These are phyloP conservation scores for Isabelozyma pseudorhagii DNA, from an alignment of 805 yeast genomes.

Conservation along the genomic window DNA sequence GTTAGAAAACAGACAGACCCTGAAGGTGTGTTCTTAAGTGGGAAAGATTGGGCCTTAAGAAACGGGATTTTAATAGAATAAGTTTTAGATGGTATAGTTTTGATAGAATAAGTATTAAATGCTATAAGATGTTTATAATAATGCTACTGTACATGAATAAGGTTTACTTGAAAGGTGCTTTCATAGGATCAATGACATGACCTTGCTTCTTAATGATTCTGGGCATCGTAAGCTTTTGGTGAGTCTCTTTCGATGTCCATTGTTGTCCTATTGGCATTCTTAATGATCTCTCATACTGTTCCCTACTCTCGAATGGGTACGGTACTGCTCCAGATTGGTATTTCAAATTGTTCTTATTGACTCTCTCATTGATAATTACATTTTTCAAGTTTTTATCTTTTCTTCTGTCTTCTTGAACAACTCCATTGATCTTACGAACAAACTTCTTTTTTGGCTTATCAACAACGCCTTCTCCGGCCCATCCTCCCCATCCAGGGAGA, in stretches of 20 bases:
- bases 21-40: conserved; percentile 72
- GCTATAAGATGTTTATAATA: not conserved
- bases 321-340: conserved; percentile 91
- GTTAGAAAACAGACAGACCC: conserved; percentile 76
- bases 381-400: conserved; percentile 71
- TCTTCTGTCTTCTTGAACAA: conserved; percentile 67
- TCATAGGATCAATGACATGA: conserved; percentile 84
- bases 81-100: not conserved
- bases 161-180: conserved; percentile 67
- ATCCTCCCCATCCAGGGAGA: conserved; percentile 96
- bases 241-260: conserved; percentile 87
- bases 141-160: no score
- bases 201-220: conserved; percentile 84
- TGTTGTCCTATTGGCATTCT: conserved; percentile 97
- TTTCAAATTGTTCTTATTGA: conserved; percentile 78
- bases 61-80: conserved; percentile 60
- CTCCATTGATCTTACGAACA: conserved; percentile 72
- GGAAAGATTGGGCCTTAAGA: conserved; percentile 74
- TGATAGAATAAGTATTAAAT: not conserved
- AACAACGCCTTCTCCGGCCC: conserved; percentile 68
- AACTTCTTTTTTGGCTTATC: conserved; percentile 55
- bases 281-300: conserved; percentile 90
- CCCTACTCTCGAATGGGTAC: conserved; percentile 88
- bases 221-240: conserved; percentile 87
- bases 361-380: conserved; percentile 86